Evolutionary conservation across 345 rosid species (phyloP).

Genomic region (Trapa bicornis): DNA sequence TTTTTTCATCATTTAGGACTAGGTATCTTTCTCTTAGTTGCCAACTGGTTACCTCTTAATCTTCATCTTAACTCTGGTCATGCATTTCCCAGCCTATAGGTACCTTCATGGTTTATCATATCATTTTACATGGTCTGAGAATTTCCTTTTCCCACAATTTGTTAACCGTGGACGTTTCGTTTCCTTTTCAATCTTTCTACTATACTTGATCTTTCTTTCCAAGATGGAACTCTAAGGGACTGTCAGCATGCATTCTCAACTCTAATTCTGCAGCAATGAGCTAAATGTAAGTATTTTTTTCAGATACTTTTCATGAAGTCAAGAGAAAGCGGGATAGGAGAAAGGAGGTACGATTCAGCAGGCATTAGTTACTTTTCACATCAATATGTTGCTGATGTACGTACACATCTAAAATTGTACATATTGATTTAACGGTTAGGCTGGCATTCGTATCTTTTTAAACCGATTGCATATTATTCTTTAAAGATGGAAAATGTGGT

Average conservation of each 20-base stretch:
- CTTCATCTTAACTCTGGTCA: not conserved
- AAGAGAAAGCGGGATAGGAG: conserved; percentile 63
- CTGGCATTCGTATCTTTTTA: no score
- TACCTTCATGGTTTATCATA: no score
- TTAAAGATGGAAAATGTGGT: not conserved
- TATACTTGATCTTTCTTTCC: not conserved
- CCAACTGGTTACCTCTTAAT: not conserved
- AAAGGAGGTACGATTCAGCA: conserved; percentile 49
- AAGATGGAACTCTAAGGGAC: not conserved
- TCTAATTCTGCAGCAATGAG: not conserved
- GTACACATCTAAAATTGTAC: not conserved
- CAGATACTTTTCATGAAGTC: conserved; percentile 83
- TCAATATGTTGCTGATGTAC: not conserved
- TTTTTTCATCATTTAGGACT: not conserved
- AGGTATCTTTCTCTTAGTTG: not conserved
- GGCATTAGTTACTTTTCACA: conserved; percentile 1
- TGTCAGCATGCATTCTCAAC: not conserved
- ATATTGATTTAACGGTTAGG: not conserved
- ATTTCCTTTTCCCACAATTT: not conserved
- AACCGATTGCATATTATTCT: not conserved
- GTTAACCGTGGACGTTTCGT: not conserved
- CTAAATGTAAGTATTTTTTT: not conserved
- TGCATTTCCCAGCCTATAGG: not conserved
- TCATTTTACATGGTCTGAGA: no score
- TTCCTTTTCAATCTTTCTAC: not conserved